phyloP scores from a whole-genome alignment of 2,329 filamentous ascomycete genomes.

The Hypoxylon sp. region DNA sequence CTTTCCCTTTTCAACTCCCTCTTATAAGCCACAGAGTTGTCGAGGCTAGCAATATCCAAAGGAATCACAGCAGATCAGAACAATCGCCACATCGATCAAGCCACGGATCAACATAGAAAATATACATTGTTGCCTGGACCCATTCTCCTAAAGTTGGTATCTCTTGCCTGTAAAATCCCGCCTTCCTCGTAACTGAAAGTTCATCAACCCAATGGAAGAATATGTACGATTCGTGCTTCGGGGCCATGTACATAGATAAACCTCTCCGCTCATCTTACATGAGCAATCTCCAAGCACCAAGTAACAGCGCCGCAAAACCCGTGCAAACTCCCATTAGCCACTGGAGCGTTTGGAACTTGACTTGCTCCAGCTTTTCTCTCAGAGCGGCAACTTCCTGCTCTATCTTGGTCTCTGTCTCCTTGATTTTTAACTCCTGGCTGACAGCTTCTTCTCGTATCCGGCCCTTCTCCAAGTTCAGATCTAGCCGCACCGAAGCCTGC shows the following conservation, averaged over 20 bases:
- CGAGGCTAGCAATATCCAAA: not conserved
- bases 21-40: not conserved
- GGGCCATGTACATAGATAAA: not conserved
- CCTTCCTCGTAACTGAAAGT: conserved; percentile 15
- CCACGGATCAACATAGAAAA: conserved; percentile 5
- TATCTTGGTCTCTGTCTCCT: conserved; percentile 98
- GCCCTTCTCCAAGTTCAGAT: conserved; percentile 96
- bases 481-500: conserved; percentile 90
- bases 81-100: too few species aligned
- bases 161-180: conserved; percentile 4
- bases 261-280: conserved; percentile 62
- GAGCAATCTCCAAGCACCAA: conserved; percentile 79
- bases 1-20: not conserved
- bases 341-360: conserved; percentile 98
- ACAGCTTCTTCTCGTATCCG: conserved; percentile 96
- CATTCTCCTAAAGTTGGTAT: conserved; percentile 12
- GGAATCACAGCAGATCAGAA: not conserved
- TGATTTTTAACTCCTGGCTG: conserved; percentile 96
- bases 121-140: conserved; percentile 1
- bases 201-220: conserved; percentile 6
- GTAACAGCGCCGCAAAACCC: conserved; percentile 75
- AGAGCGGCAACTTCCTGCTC: conserved; percentile 96
- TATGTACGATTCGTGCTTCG: not conserved
- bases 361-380: conserved; percentile 92
- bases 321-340: conserved; percentile 93